Percentiles rank a stretch among this genome's conserved stretches.
Evolutionary conservation across 225 moss, liverwort and hornwort genomes (phyloP).

Genomic region (Bryoerythrophyllum caledonicum): DNA sequence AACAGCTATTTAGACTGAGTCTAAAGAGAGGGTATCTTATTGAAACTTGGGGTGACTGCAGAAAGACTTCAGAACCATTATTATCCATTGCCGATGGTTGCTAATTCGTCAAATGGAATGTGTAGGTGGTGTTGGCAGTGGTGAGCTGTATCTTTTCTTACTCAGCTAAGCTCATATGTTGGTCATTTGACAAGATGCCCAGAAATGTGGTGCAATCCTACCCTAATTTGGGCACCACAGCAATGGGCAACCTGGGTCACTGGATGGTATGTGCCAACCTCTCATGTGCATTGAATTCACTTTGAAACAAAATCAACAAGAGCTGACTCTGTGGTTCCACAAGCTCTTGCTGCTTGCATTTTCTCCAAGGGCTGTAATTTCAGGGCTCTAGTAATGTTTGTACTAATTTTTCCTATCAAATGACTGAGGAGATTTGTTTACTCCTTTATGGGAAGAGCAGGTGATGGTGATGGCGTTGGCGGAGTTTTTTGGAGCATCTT

Average conservation of each 20-base stretch:
- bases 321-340: not conserved
- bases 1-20: too few species aligned
- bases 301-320: too few species aligned
- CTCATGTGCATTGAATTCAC: not conserved
- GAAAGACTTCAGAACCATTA: not conserved
- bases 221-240: conserved; percentile 76
- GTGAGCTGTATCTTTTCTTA: conserved; percentile 64
- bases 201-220: conserved; percentile 68
- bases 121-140: conserved; percentile 63
- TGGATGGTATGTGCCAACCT: conserved; percentile 56
- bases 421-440: conserved; percentile 4
- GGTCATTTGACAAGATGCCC: conserved; percentile 84
- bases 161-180: conserved; percentile 85
- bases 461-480: conserved; percentile 85
- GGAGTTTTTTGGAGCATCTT: conserved; percentile 89
- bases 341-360: too few species aligned
- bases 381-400: not conserved
- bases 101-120: conserved; percentile 5
- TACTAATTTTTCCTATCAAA: not conserved
- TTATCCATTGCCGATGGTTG: not conserved
- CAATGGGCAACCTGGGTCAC: conserved; percentile 72
- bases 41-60: too few species aligned
- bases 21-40: too few species aligned
- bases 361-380: not conserved
- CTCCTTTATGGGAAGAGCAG: conserved; percentile 41